These are phyloP conservation scores for Sphagnum contortum DNA, from an alignment of 225 moss, liverwort and hornwort species.

Conservation along the genomic window DNA sequence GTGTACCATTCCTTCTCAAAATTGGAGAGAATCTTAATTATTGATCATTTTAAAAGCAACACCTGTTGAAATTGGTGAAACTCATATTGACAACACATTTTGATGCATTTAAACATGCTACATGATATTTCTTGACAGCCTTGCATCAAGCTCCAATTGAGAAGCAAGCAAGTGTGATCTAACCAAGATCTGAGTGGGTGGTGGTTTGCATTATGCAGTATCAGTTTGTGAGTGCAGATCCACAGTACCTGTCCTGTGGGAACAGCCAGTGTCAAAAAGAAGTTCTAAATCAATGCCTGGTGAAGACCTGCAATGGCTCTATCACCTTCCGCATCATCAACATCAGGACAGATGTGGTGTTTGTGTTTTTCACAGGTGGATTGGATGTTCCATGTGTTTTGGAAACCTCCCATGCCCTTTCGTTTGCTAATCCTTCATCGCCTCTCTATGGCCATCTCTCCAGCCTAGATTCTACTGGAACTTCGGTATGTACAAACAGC, in stretches of 20 bases:
- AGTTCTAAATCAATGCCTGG: constrained; percentile 11
- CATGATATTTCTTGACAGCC: neutral
- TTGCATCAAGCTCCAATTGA: no score
- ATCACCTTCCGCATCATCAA: constrained; percentile 43
- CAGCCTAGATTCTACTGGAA: constrained; percentile 41
- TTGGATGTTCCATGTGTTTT: constrained; percentile 32
- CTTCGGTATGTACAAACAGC: constrained; percentile 11
- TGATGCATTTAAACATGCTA: neutral
- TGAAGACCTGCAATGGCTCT: constrained; percentile 33
- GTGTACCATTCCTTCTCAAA: no score
- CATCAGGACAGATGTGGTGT: constrained; percentile 34
- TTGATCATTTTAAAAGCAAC: no score
- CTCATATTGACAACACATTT: neutral
- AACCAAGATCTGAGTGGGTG: no score
- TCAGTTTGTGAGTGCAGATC: constrained; percentile 37
- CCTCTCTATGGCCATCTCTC: constrained; percentile 44
- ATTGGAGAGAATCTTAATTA: no score
- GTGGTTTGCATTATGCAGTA: constrained; percentile 28
- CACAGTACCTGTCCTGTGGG: constrained; percentile 30
- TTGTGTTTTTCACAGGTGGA: constrained; percentile 39
- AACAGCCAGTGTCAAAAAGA: constrained; percentile 19
- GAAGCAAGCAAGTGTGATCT: no score
- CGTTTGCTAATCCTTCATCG: constrained; percentile 32
- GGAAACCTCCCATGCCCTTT: constrained; percentile 12
- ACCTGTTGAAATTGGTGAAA: no score